These are phyloP conservation scores for Tranzscheliella williamsii DNA, from an alignment of 1,284 basidiomycete genomes.

Conservation along the genomic window DNA sequence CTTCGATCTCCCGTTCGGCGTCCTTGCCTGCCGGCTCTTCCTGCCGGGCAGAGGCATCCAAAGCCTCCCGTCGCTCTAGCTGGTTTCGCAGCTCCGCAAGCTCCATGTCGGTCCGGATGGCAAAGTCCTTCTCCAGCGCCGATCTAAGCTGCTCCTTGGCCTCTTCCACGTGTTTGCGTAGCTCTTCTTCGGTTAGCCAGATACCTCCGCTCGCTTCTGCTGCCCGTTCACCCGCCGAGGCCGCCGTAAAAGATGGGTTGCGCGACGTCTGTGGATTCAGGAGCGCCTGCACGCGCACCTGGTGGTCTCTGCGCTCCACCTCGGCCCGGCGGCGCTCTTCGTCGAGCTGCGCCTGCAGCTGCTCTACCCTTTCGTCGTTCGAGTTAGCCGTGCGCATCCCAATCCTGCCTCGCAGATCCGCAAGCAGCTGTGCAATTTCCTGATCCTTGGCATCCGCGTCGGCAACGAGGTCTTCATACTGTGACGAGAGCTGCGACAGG, in stretches of 20 bases:
- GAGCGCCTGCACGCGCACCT: conserved; percentile 15
- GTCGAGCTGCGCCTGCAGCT: conserved; percentile 8
- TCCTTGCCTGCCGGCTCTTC: no score
- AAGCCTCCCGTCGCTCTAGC: no score
- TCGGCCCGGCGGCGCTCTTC: conserved; percentile 17
- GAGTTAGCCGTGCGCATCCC: background rate
- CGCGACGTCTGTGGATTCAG: no score
- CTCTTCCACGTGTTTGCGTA: conserved; percentile 1
- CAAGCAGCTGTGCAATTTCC: conserved; percentile 3
- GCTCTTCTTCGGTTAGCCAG: background rate
- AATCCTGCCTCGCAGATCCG: conserved; percentile 1
- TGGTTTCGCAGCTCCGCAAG: no score
- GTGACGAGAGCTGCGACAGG: conserved; percentile 2
- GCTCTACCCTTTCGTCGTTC: background rate
- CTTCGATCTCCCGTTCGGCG: background rate
- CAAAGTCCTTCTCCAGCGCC: conserved; percentile 30
- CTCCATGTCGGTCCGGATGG: conserved; percentile 9
- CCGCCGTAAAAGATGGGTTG: no score
- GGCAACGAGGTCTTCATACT: conserved; percentile 13
- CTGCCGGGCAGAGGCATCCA: no score
- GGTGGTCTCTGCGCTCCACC: conserved; percentile 20
- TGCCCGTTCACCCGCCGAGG: no score
- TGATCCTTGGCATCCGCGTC: conserved; percentile 14
- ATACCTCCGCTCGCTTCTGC: no score
- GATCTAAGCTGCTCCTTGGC: conserved; percentile 10